phyloP scores from a whole-genome alignment of 2,329 filamentous ascomycete species.

The Dryadomyces sulphureus region DNA sequence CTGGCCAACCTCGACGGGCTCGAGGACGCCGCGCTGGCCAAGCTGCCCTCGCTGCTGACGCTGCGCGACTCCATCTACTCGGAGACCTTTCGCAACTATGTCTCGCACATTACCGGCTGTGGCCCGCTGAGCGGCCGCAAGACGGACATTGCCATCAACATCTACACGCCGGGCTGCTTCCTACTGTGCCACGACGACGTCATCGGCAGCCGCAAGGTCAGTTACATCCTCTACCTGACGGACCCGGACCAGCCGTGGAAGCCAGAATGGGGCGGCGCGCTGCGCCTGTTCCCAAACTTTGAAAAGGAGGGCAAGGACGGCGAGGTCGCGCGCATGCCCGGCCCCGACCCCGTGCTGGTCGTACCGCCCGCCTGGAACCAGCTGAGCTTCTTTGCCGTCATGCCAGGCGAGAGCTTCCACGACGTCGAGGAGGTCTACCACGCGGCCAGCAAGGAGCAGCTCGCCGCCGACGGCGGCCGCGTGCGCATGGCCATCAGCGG shows the following conservation, averaged over 20 bases:
- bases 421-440: slow-evolving; percentile 97
- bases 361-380: slow-evolving; percentile 97
- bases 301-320: slow-evolving; percentile 52
- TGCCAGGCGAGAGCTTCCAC: slow-evolving; percentile 97
- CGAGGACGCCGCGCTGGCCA: slow-evolving; percentile 69
- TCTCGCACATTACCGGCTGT: slow-evolving; percentile 72
- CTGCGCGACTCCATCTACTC: slow-evolving; percentile 96
- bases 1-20: slow-evolving; percentile 92
- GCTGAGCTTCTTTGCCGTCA: slow-evolving; percentile 93
- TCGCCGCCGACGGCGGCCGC: slow-evolving; percentile 55
- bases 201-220: slow-evolving; percentile 88
- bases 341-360: slow-evolving; percentile 60
- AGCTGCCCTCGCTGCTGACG: slow-evolving; percentile 75
- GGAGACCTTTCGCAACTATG: slow-evolving; percentile 71
- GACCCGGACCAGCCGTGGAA: slow-evolving; percentile 88
- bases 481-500: slow-evolving; percentile 96
- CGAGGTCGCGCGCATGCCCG: slow-evolving; percentile 63
- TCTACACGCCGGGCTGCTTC: slow-evolving; percentile 93
- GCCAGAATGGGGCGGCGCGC: slow-evolving; percentile 79
- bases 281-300: slow-evolving; percentile 69
- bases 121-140: slow-evolving; percentile 82
- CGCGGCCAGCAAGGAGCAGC: slow-evolving; percentile 38
- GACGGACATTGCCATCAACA: slow-evolving; percentile 98
- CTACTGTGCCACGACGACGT: slow-evolving; percentile 96
- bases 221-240: slow-evolving; percentile 92